Conservation (phyloP, 2,329 filamentous ascomycete species). For the Fusarium sp. region DNA sequence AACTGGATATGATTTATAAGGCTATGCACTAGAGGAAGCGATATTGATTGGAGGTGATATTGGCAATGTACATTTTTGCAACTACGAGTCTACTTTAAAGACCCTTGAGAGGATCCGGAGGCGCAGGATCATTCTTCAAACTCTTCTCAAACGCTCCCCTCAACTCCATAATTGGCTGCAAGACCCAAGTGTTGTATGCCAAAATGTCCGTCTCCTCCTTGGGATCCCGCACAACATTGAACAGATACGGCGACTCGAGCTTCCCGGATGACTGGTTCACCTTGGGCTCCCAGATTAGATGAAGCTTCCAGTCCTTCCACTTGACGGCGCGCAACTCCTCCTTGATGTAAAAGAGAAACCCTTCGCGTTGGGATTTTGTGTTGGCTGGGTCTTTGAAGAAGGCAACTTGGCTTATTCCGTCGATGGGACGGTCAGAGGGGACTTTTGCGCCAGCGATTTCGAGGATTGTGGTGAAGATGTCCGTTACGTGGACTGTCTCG, state of each 20-base stretch:
- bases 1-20: background rate
- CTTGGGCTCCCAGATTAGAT: constrained; percentile 49
- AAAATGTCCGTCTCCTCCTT: constrained; percentile 48
- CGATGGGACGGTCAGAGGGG: constrained; percentile 45
- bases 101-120: constrained; percentile 45
- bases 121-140: constrained; percentile 44
- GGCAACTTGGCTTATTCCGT: constrained; percentile 42
- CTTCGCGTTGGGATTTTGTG: constrained; percentile 31
- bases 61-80: no score
- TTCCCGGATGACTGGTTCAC: constrained; percentile 46
- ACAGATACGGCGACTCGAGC: constrained; percentile 48
- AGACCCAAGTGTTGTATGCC: constrained; percentile 47
- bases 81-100: background rate
- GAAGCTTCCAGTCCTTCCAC: constrained; percentile 50
- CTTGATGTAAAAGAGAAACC: constrained; percentile 50
- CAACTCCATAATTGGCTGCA: constrained; percentile 45
- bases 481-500: constrained; percentile 47
- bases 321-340: constrained; percentile 48
- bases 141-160: constrained; percentile 42
- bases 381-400: constrained; percentile 41
- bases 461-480: constrained; percentile 46
- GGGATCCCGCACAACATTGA: constrained; percentile 45
- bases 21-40: background rate
- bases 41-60: background rate
- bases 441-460: constrained; percentile 32